Conservation (phyloP, 2,329 filamentous ascomycete species). For the Macrophomina tecta region DNA sequence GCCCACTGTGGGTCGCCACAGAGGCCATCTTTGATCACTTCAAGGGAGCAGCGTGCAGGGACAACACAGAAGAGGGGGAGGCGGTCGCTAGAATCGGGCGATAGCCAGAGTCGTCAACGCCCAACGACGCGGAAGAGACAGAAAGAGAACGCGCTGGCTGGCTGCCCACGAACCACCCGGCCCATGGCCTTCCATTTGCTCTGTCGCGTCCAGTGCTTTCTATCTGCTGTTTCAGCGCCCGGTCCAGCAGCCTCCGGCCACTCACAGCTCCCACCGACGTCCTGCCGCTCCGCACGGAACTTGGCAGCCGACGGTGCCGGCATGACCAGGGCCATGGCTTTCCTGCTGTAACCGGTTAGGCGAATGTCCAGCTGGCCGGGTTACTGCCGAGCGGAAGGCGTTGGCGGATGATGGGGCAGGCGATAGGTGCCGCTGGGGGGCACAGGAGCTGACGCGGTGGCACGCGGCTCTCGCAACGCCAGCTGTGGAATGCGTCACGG, state of each 20-base stretch:
- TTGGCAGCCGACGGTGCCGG: constrained; percentile 5
- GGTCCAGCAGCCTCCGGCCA: constrained; percentile 6
- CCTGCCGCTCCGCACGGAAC: constrained; percentile 11
- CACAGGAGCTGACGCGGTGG: constrained; percentile 24
- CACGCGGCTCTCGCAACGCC: constrained; percentile 11
- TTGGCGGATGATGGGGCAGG: constrained; percentile 10
- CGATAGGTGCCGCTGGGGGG: neutral
- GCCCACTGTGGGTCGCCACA: constrained; percentile 16
- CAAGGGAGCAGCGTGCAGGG: neutral
- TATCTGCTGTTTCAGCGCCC: constrained; percentile 21
- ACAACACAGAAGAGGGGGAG: neutral
- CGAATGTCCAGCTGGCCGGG: constrained; percentile 6
- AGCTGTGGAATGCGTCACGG: constrained; percentile 9
- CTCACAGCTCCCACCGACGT: constrained; percentile 6
- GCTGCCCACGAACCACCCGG: neutral
- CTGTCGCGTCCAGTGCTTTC: neutral
- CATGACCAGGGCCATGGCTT: constrained; percentile 9
- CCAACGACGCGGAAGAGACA: neutral
- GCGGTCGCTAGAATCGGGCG: constrained; percentile 4
- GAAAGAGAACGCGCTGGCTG: neutral
- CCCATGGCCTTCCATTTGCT: neutral
- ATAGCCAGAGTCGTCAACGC: neutral
- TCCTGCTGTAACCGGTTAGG: constrained; percentile 24
- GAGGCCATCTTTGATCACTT: constrained; percentile 22
- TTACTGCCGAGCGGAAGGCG: constrained; percentile 26